These are phyloP conservation scores for Elaeis guineensis DNA, from an alignment of 176 grass and related monocot genomes.

Conservation along the genomic window DNA sequence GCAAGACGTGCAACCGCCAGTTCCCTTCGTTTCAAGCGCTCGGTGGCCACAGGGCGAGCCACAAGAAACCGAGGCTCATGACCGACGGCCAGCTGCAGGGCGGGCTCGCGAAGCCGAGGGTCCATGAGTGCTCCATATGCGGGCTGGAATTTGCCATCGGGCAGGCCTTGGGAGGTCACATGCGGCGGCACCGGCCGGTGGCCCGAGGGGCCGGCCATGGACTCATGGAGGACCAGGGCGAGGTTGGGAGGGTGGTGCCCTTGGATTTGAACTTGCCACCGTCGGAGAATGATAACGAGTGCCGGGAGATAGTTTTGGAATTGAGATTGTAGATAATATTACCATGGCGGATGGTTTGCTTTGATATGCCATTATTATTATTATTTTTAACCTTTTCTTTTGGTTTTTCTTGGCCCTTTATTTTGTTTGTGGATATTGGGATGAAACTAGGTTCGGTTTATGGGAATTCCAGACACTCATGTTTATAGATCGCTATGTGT, in stretches of 20 bases:
- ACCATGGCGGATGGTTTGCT: no score
- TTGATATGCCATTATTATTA: no score
- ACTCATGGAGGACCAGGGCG: neutral
- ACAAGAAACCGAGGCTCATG: slow-evolving; percentile 70
- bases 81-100: slow-evolving; percentile 22
- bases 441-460: no score
- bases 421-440: no score
- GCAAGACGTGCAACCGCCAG: slow-evolving; percentile 84
- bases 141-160: slow-evolving; percentile 63
- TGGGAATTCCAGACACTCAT: no score
- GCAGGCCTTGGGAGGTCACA: slow-evolving; percentile 63
- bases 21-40: slow-evolving; percentile 93
- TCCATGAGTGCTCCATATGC: slow-evolving; percentile 55
- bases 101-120: slow-evolving; percentile 29
- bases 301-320: no score
- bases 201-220: neutral
- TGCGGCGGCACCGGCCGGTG: slow-evolving; percentile 52
- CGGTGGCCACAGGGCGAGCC: slow-evolving; percentile 87
- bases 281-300: slow-evolving; percentile 1
- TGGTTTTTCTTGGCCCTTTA: no score
- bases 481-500: no score
- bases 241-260: slow-evolving; percentile 5
- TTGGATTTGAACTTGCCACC: slow-evolving; percentile 46
- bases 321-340: no score
- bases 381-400: no score